phyloP scores from a whole-genome alignment of 1,284 basidiomycete species.

The Bjerkandera adusta region DNA sequence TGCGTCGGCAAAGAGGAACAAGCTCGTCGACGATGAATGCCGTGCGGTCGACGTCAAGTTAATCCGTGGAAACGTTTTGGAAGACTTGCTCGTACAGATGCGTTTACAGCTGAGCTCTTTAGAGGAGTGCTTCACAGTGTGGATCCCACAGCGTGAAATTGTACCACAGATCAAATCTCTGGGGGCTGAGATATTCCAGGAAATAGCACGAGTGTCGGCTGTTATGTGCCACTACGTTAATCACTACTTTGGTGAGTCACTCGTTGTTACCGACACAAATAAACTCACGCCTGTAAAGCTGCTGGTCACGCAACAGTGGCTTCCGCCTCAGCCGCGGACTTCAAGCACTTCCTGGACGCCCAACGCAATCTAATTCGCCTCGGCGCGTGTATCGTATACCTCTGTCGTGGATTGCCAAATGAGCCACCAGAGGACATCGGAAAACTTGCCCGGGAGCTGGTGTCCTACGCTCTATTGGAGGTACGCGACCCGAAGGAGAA shows the following conservation, averaged over 20 bases:
- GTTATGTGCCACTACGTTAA: neutral
- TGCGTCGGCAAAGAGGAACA: neutral
- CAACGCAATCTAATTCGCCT: neutral
- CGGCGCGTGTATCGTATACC: neutral
- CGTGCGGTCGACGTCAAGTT: neutral
- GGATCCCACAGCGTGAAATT: neutral
- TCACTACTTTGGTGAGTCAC: neutral
- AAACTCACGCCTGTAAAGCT: neutral
- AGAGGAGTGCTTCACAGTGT: neutral
- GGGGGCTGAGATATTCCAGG: neutral
- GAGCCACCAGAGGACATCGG: neutral
- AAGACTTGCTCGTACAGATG: neutral
- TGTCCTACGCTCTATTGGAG: neutral
- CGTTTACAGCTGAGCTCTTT: neutral
- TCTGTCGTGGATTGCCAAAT: neutral
- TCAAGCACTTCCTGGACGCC: neutral
- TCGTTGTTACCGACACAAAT: neutral
- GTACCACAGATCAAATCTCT: neutral
- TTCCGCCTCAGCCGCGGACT: neutral
- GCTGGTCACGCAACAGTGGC: neutral
- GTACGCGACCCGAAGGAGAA: neutral
- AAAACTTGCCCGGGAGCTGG: neutral
- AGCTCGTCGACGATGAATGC: neutral
- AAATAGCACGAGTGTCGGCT: neutral
- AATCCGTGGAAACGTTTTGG: neutral